Evolutionary conservation across 805 yeast species (phyloP), one percentile per base, ranked within the genome.

Genomic region (Lachancea nothofagi): DNA sequence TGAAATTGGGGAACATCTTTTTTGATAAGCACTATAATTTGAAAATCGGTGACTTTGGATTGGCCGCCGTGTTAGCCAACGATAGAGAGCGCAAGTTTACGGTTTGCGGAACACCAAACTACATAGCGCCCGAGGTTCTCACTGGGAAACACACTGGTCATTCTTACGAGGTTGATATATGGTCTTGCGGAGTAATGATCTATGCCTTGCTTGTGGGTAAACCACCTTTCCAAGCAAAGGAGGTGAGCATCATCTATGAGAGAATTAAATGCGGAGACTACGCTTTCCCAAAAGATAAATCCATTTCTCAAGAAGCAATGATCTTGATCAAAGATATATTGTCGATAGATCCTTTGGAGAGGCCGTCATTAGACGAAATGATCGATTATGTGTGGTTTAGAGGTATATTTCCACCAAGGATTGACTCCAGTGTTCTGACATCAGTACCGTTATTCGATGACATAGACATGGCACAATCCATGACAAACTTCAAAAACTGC

Each of bases 171-270:
- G 97, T 88, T 29, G 99, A 93, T 62, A 77, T 88, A 44, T 93
- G 99, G 99, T 94, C 98, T 7, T 78, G 88, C 49, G 99, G 99
- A 45, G 85, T 93, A 43, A 93, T 93, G 87, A 73, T 93, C 70
- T 93, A 81, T 58, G 97, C 98, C 7, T 73, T 93, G 64, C 70
- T 93, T 36, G 72, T 83, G 43, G 97, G 97, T 26, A 88, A 87
- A 61, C 98, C 99, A 10, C 99, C 99, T 1, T 93, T 93, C 68
- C 99, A 93, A 66, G 86, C 95, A 26, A 86, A 87, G 57, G 96
- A 89, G 59, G 96, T 93, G 33, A 81, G 87, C 53, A 77, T 82
- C 41, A 93, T 93, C 49, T 93, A 93, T 65, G 94, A 87, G 56
- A 76, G 96, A 65, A 93, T 93, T 60, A 87, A 88, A 62, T 71